Percentiles rank a stretch among this genome's conserved stretches.
Conservation (phyloP, 768 basidiomycete genomes). For the Podaxis sp. region DNA sequence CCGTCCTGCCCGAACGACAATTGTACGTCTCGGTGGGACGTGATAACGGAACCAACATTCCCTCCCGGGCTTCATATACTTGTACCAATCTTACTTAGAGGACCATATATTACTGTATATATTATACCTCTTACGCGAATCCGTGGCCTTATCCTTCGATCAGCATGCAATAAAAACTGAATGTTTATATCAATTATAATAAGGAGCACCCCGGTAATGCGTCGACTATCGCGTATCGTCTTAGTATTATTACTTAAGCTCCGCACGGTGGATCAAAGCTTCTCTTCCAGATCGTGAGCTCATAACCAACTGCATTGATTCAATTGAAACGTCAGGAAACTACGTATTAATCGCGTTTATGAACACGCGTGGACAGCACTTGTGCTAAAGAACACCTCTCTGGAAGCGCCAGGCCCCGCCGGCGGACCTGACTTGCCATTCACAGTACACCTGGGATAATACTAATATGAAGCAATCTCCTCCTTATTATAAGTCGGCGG, state of each 20-base stretch:
- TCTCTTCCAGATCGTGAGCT: background rate
- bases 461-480: background rate
- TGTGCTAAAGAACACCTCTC: background rate
- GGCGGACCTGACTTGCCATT: constrained; percentile 1
- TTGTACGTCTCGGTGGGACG: background rate
- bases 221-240: background rate
- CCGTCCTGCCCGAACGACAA: too few species aligned
- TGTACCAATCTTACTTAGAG: background rate
- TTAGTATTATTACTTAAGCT: background rate
- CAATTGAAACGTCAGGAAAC: background rate
- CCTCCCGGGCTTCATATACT: background rate
- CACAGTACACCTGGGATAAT: background rate
- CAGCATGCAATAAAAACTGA: background rate
- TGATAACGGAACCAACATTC: background rate
- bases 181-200: background rate
- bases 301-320: background rate
- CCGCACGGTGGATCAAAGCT: background rate
- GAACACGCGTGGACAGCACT: background rate
- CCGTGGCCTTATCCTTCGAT: background rate
- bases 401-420: background rate
- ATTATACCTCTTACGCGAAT: background rate
- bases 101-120: background rate
- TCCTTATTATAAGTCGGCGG: background rate
- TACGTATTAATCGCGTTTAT: background rate
- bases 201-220: background rate